Conservation (phyloP, 2,329 filamentous ascomycete genomes). For the Aureobasidium sp. region DNA sequence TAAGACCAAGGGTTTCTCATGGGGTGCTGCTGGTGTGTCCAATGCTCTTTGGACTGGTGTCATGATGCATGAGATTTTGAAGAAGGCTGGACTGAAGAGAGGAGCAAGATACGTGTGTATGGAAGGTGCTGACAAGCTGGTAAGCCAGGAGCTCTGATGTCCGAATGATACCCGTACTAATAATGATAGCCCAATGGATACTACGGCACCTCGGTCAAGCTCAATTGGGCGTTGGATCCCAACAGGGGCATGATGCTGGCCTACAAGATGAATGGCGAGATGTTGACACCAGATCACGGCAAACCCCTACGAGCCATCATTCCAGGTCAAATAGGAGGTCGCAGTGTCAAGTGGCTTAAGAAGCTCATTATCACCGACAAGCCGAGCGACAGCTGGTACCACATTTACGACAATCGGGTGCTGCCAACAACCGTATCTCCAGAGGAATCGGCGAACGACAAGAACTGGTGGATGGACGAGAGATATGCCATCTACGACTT, state of each 20-base stretch:
- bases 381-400: conserved; percentile 90
- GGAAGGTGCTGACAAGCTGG: conserved; percentile 73
- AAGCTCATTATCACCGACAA: conserved; percentile 66
- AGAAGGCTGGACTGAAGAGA: conserved; percentile 57
- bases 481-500: conserved; percentile 90
- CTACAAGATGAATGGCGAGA: conserved; percentile 83
- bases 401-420: conserved; percentile 88
- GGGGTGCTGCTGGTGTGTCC: conserved; percentile 80
- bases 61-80: conserved; percentile 62
- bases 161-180: conserved; percentile 47
- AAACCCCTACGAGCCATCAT: conserved; percentile 75
- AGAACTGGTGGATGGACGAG: conserved; percentile 78
- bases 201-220: conserved; percentile 80
- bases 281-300: conserved; percentile 74
- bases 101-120: conserved; percentile 79
- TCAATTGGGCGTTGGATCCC: conserved; percentile 80
- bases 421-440: conserved; percentile 79
- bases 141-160: conserved; percentile 39
- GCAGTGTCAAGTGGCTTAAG: conserved; percentile 90
- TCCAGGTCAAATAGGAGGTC: conserved; percentile 82
- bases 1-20: conserved; percentile 90
- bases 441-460: conserved; percentile 65
- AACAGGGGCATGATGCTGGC: conserved; percentile 80
- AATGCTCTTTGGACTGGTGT: conserved; percentile 85
- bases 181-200: conserved; percentile 71